These are phyloP conservation scores for Blastobotrys capitulatus DNA, from an alignment of 1,139 yeast species.

Conservation along the genomic window DNA sequence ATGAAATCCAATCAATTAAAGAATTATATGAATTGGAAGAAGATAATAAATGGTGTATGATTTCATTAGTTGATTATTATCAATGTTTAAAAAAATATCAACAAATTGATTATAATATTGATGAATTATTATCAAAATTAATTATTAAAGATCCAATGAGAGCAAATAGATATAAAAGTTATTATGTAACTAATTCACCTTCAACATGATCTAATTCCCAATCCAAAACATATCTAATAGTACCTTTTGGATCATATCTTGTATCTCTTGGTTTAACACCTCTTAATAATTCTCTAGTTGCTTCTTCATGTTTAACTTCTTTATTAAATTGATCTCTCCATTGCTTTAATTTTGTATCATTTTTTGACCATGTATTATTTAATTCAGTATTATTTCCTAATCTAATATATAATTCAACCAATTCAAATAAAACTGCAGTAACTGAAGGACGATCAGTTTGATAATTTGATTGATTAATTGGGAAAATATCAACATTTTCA, in stretches of 20 bases:
- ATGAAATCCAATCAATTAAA: conserved; percentile 29
- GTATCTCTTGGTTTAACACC: conserved; percentile 24
- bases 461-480: conserved; percentile 24
- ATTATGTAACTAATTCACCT: conserved; percentile 19
- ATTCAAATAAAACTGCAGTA: conserved; percentile 53
- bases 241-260: conserved; percentile 24
- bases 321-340: conserved; percentile 1
- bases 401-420: conserved; percentile 46
- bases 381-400: background rate
- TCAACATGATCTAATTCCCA: conserved; percentile 25
- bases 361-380: background rate
- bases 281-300: background rate
- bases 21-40: conserved; percentile 38
- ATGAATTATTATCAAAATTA: conserved; percentile 40
- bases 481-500: conserved; percentile 22
- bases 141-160: conserved; percentile 65
- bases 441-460: conserved; percentile 38
- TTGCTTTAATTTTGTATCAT: background rate
- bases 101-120: conserved; percentile 23
- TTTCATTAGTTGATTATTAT: conserved; percentile 29
- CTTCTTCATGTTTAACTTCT: background rate
- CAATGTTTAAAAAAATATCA: conserved; percentile 15
- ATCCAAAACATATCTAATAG: conserved; percentile 30
- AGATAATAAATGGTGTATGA: conserved; percentile 36
- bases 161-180: conserved; percentile 34